phyloP scores from a whole-genome alignment of 83 land plant species.

The Larix sibirica region DNA sequence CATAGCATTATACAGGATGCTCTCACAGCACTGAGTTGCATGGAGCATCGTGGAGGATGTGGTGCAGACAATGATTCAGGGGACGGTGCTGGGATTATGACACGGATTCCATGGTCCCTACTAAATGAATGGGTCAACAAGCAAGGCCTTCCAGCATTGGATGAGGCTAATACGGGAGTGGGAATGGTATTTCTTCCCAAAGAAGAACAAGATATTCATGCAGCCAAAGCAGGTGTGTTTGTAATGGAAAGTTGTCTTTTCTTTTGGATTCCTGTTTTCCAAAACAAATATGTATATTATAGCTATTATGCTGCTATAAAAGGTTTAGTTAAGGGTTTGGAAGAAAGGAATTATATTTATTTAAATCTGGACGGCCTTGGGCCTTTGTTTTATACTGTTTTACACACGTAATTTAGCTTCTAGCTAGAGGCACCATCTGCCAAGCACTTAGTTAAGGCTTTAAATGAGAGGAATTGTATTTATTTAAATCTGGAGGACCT shows the following conservation, averaged over 20 bases:
- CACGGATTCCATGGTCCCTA: conserved; percentile 89
- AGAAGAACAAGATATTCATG: conserved; percentile 52
- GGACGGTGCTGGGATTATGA: conserved; percentile 98
- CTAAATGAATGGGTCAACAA: conserved; percentile 76
- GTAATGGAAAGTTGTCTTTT: background rate
- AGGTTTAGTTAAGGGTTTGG: background rate
- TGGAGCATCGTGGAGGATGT: conserved; percentile 99
- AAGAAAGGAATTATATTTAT: background rate
- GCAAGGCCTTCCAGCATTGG: conserved; percentile 73
- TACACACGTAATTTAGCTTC: no score
- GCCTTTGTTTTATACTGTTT: no score
- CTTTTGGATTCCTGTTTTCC: background rate
- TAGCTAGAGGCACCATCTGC: no score
- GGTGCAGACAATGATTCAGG: conserved; percentile 99
- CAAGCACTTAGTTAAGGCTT: background rate
- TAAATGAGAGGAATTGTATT: background rate
- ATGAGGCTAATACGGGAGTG: conserved; percentile 78
- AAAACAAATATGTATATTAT: background rate
- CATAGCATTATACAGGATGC: conserved; percentile 79
- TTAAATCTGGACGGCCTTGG: background rate
- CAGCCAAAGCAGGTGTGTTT: conserved; percentile 80
- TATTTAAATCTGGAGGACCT: background rate
- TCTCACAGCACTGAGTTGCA: conserved; percentile 90
- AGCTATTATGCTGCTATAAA: background rate
- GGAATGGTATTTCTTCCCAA: conserved; percentile 95